Conservation (phyloP, 345 rosid genomes). For the Aurinia saxatilis region DNA sequence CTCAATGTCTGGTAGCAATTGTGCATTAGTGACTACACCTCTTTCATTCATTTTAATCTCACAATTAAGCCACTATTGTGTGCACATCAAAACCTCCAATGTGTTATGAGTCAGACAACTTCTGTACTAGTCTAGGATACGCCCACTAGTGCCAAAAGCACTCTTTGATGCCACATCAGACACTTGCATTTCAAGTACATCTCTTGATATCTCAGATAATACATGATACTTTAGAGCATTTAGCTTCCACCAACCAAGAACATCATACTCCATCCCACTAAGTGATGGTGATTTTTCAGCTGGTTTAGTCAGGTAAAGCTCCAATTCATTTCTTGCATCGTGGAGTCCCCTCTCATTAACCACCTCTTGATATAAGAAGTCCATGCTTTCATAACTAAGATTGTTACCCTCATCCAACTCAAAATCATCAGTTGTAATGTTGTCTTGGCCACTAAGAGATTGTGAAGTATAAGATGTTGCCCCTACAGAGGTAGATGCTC, state of each 20-base stretch:
- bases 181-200: too few relatives aligned
- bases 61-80: too few relatives aligned
- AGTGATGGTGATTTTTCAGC: not conserved
- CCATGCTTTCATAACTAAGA: not conserved
- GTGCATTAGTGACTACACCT: too few relatives aligned
- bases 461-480: not conserved
- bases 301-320: not conserved
- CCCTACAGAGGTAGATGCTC: not conserved
- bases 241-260: not conserved
- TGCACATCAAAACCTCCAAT: too few relatives aligned
- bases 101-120: too few relatives aligned
- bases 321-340: not conserved
- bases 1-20: too few relatives aligned
- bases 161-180: too few relatives aligned
- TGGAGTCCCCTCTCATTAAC: not conserved
- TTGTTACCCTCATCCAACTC: not conserved
- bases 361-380: not conserved
- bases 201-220: too few relatives aligned
- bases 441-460: not conserved
- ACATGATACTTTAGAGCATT: too few relatives aligned
- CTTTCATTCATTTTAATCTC: too few relatives aligned
- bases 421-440: not conserved
- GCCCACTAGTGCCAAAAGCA: too few relatives aligned
- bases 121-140: too few relatives aligned
- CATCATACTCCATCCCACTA: not conserved